phyloP scores from a whole-genome alignment of 1,139 yeast genomes.

The Suhomyces anneliseae region DNA sequence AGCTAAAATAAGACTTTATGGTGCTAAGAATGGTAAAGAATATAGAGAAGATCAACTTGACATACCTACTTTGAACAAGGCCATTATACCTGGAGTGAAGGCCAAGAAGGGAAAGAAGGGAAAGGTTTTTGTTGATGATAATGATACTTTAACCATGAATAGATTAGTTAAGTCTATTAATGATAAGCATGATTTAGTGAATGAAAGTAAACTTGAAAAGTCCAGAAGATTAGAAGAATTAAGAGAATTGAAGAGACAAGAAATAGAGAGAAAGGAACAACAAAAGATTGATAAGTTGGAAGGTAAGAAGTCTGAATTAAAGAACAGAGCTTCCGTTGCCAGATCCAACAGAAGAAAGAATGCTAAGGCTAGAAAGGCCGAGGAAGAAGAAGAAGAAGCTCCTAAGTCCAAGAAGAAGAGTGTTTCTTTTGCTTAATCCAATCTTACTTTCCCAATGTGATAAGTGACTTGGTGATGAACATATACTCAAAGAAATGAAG shows the following conservation, averaged over 20 bases:
- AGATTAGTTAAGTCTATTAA: slow-evolving; percentile 79
- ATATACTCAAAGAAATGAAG: too few relatives aligned
- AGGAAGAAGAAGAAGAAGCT: slow-evolving; percentile 33
- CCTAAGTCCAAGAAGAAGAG: slow-evolving; percentile 27
- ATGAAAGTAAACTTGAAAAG: slow-evolving; percentile 88
- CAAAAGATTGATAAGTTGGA: slow-evolving; percentile 69
- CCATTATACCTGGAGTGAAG: slow-evolving; percentile 83
- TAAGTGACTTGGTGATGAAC: not conserved
- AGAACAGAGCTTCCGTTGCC: slow-evolving; percentile 66
- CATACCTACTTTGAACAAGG: slow-evolving; percentile 76
- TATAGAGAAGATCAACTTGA: slow-evolving; percentile 78
- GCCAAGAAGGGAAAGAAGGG: slow-evolving; percentile 85
- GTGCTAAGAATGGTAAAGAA: slow-evolving; percentile 62
- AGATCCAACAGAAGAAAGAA: slow-evolving; percentile 69
- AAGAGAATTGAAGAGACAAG: slow-evolving; percentile 81
- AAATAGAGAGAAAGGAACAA: slow-evolving; percentile 80
- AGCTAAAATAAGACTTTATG: slow-evolving; percentile 63
- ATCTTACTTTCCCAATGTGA: not conserved
- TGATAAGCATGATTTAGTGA: slow-evolving; percentile 75
- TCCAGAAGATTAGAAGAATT: slow-evolving; percentile 87
- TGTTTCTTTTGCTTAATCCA: slow-evolving; percentile 43
- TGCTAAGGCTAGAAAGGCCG: slow-evolving; percentile 50
- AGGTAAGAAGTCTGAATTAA: slow-evolving; percentile 75
- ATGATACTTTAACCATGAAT: slow-evolving; percentile 60
- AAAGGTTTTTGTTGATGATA: slow-evolving; percentile 78